Evolutionary conservation across 2,329 filamentous ascomycete genomes (phyloP).

Genomic region (Lachnellula suecica): DNA sequence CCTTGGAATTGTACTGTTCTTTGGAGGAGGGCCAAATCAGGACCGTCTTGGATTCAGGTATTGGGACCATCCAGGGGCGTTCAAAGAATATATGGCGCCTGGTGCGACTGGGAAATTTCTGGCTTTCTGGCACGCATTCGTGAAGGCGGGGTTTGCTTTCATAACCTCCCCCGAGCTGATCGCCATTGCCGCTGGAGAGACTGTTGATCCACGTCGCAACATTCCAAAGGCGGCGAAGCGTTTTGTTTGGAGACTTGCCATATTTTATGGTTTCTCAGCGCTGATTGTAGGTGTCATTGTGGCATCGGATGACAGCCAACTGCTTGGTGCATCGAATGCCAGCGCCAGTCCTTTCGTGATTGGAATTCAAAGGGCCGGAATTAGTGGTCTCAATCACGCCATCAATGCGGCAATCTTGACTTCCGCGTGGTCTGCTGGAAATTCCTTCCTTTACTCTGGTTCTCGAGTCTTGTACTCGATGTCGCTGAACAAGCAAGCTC

Average conservation of each 20-base stretch:
- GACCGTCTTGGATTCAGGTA: constrained; percentile 73
- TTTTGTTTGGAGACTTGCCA: constrained; percentile 74
- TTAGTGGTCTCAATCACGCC: constrained; percentile 64
- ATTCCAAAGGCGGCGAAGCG: constrained; percentile 76
- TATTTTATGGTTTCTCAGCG: constrained; percentile 74
- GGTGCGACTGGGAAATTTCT: constrained; percentile 64
- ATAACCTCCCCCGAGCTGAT: constrained; percentile 43
- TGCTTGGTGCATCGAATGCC: constrained; percentile 5
- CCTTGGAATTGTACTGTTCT: constrained; percentile 72
- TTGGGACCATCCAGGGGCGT: constrained; percentile 68
- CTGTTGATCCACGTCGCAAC: constrained; percentile 66
- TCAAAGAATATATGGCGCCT: constrained; percentile 60
- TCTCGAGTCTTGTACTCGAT: constrained; percentile 59
- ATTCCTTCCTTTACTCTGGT: constrained; percentile 61
- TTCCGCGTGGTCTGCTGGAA: constrained; percentile 60
- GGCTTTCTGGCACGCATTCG: constrained; percentile 49
- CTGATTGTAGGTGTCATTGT: constrained; percentile 63
- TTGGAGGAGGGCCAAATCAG: constrained; percentile 74
- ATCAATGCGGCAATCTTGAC: constrained; percentile 73
- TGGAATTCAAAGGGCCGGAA: constrained; percentile 66
- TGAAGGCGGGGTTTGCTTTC: constrained; percentile 48
- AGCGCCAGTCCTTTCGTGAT: constrained; percentile 58
- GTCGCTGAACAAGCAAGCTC: constrained; percentile 52
- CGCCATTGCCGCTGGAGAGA: constrained; percentile 60
- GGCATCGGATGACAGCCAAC: constrained; percentile 27